phyloP scores from a whole-genome alignment of 2,329 filamentous ascomycete genomes.

The Colletotrichum truncatum region DNA sequence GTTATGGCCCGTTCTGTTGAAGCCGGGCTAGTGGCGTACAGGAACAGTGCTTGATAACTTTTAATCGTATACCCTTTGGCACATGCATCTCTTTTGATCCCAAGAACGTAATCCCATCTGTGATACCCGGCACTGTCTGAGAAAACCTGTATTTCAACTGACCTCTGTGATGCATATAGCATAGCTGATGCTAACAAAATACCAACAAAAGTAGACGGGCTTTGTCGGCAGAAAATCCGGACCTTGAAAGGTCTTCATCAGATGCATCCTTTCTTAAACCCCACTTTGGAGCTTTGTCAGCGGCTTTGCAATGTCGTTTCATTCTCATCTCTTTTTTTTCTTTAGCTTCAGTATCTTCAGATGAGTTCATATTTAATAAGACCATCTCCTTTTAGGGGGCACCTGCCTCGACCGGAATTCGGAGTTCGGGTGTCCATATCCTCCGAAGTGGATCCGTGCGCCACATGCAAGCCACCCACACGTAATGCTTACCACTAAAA shows the following conservation, averaged over 20 bases:
- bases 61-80: slow-evolving; percentile 14
- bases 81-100: not conserved
- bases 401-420: not conserved
- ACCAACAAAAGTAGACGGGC: no score
- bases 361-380: not conserved
- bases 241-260: no score
- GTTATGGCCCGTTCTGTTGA: not conserved
- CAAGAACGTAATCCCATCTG: no score
- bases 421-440: not conserved
- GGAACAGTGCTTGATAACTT: slow-evolving; percentile 16
- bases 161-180: no score
- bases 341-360: not conserved
- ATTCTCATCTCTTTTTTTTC: not conserved
- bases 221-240: no score
- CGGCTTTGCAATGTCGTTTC: no score
- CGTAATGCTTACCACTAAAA: not conserved
- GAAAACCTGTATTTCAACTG: no score
- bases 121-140: no score
- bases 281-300: no score
- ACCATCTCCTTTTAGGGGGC: not conserved
- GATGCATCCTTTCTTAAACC: no score
- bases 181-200: no score
- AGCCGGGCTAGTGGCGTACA: slow-evolving; percentile 4
- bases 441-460: not conserved
- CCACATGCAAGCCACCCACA: not conserved